A percentile compares a stretch with the other conserved stretches of the same genome.
These are phyloP conservation scores for Heterobasidion occidentale DNA, from an alignment of 1,284 basidiomycete species.

Conservation along the genomic window DNA sequence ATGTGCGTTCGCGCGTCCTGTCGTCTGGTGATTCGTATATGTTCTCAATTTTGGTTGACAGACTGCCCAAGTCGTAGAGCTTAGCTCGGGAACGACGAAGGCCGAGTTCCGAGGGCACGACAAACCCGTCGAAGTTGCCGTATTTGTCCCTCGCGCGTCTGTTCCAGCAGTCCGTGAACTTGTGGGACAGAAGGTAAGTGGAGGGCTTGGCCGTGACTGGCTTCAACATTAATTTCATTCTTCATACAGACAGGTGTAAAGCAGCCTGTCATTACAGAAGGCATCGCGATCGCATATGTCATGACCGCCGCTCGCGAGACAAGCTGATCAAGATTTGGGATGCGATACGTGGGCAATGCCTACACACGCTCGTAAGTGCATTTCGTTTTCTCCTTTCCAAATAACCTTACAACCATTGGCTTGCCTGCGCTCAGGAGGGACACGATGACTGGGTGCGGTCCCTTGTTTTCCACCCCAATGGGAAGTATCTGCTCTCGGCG, in stretches of 20 bases:
- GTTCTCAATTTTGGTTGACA: constrained; percentile 18
- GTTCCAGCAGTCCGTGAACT: constrained; percentile 47
- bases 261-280: neutral
- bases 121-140: constrained; percentile 64
- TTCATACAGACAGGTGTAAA: constrained; percentile 3
- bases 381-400: neutral
- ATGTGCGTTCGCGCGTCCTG: constrained; percentile 32
- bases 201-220: neutral
- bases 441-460: constrained; percentile 70
- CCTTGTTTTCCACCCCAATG: constrained; percentile 65
- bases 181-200: constrained; percentile 18
- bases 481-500: constrained; percentile 65
- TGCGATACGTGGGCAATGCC: constrained; percentile 50
- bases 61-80: constrained; percentile 63
- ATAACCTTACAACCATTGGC: neutral
- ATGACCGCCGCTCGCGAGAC: constrained; percentile 67
- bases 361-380: constrained; percentile 52
- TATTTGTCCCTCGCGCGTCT: constrained; percentile 53
- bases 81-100: constrained; percentile 54
- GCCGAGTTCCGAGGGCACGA: constrained; percentile 69
- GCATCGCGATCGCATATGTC: constrained; percentile 33
- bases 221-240: neutral
- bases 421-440: constrained; percentile 29
- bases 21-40: neutral
- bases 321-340: constrained; percentile 74